These are phyloP conservation scores for Trypanosomatidae sp. DNA, from an alignment of 208 protist species.

Conservation along the genomic window DNA sequence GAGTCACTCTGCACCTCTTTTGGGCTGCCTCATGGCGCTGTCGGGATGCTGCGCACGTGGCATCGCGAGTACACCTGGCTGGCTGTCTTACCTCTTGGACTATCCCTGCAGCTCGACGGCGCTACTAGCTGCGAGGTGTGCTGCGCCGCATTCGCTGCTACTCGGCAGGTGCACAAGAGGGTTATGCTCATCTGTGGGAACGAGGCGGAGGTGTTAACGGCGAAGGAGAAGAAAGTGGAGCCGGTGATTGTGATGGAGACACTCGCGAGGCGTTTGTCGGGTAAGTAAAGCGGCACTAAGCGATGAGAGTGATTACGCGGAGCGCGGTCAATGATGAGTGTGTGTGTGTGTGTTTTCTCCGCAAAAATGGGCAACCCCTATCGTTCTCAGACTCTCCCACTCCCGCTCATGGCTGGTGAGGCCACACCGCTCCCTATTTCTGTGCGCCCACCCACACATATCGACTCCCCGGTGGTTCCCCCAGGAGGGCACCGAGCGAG, in stretches of 20 bases:
- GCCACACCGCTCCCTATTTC: neutral
- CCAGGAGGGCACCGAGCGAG: too few species aligned
- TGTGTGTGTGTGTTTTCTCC: neutral
- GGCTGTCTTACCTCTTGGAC: slow-evolving; percentile 49
- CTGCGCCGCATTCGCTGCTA: slow-evolving; percentile 32
- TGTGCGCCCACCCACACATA: neutral
- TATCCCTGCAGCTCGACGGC: slow-evolving; percentile 55
- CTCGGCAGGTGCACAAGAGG: slow-evolving; percentile 33
- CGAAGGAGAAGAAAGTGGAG: slow-evolving; percentile 39
- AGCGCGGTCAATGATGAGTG: neutral
- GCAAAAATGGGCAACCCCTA: too few species aligned
- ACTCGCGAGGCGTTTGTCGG: slow-evolving; percentile 22
- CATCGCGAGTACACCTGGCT: slow-evolving; percentile 49
- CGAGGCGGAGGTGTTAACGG: slow-evolving; percentile 28
- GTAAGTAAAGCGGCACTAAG: neutral
- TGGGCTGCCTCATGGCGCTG: slow-evolving; percentile 17
- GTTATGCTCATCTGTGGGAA: slow-evolving; percentile 60
- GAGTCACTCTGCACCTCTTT: slow-evolving; percentile 35
- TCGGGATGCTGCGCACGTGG: slow-evolving; percentile 45
- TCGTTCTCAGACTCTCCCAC: neutral
- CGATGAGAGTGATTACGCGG: neutral
- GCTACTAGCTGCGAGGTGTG: slow-evolving; percentile 35
- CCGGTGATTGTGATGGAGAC: slow-evolving; percentile 38
- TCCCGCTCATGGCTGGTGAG: neutral
- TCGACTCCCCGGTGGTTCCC: neutral